Base-by-base conservation (phyloP, 805 yeast species). In the Saccharomycopsis babjevae region DNA sequence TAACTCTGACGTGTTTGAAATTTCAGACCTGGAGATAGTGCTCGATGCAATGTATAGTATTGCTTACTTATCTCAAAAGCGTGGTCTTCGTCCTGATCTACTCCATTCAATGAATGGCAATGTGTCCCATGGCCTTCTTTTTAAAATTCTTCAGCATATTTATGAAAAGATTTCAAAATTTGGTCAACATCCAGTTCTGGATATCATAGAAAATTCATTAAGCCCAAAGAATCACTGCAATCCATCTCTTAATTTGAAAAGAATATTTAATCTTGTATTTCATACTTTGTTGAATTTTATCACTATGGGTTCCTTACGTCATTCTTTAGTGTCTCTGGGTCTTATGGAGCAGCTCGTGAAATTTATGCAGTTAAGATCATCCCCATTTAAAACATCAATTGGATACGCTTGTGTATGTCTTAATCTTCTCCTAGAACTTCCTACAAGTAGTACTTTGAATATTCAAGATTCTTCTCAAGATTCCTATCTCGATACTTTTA, bases 91-190 rank as follows among this genome's bases (percentile, higher is more conserved):
- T 18, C 77, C 85, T 57, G 97, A 91, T 66, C 77, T 92, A 25
- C 77, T 91, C 59, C 79, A 90, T 61, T 84, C 88, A 13, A 71
- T 91, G 65, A 89, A 94, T 22, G 97, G 94, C 10, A 89, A 89
- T 69, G 90, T 92, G 46, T 83, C 85, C 63, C 97, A 92, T 71
- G 97, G 97, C 1, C 73, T 84, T 13, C 68, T 92, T 46, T 88
- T 87, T 73, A 91, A 88, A 68, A 80, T 85, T 36, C 70, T 91
- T 34, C 80, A 92, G 61, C 77, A 77, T 52, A 81, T 89, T n/a
- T 76, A 82, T 59, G 82, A 83, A 61, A 73, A 22, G 13, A 46
- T 46, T 25, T 46, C 52, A 25, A 46, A 10, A 74, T 81, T 46
- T 46, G 52, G 52, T 25, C 52, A 46, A 46, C 28, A 22, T 8